Base-by-base conservation (phyloP, 768 basidiomycete species). In the Lentinula sp. region DNA sequence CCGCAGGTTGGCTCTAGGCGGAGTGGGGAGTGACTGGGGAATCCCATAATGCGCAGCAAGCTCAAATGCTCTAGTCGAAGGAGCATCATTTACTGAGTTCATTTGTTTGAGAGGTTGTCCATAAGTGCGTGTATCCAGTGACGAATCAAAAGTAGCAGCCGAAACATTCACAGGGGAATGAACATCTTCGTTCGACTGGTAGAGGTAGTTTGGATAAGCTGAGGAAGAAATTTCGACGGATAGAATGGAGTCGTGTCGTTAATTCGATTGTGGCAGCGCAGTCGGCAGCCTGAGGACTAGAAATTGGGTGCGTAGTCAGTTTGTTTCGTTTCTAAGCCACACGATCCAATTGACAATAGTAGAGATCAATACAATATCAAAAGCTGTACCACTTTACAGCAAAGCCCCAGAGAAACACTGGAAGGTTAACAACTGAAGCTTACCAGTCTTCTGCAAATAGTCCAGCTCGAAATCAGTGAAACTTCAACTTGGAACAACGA, bases 41-140 rank as follows among this genome's bases (percentile, higher is more conserved):
- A 91, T 84, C 74, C 88, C 89, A 89, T 90, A 85, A 61, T 89
- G 89, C 68, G 85, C 78, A 67, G 88, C 86, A 58, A 88, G 77
- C 76, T 87, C 89, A 74, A 81, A 69, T 68, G 66, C 88, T 90
- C 89, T 71, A 64, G 75, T 68, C 61, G 70, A 74, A 69, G 78
- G 80, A 78, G 87, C 82, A 83, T 83, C 82, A 58, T 69, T 73
- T 82, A 83, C 83, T 80, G 84, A 80, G 81, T 76, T 61, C 64
- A 61, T 16, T 68, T 2, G 50, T 9, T 51, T 51, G 51, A 75
- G 71, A 46, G 46, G 16, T 16, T 71, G 73, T 60, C 75, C 74
- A 74, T 77, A 74, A 60, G 74, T 70, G 71, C 74, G 78, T 69
- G 70, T 61, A 57, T 71, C 74, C 72, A 76, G 71, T 45, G 72